These are phyloP conservation scores for Auxenochlorella pyrenoidosa DNA, from an alignment of 139 green algal species.

Conservation along the genomic window DNA sequence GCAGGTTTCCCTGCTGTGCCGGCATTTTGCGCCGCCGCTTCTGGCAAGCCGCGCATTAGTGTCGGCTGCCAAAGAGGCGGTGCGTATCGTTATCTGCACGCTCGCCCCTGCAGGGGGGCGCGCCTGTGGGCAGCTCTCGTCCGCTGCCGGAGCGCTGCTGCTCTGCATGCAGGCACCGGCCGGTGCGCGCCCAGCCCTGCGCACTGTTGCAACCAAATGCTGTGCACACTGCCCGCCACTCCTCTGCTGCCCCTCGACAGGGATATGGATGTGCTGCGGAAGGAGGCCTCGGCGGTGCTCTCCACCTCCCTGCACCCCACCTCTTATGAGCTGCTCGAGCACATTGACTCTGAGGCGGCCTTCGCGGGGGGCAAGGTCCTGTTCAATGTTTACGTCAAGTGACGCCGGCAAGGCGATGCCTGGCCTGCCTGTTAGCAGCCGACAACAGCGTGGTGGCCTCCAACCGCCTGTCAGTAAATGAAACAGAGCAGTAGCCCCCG, in stretches of 20 bases:
- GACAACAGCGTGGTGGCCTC: not conserved
- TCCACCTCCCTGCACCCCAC: not conserved
- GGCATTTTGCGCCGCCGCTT: too few relatives aligned
- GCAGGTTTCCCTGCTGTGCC: too few relatives aligned
- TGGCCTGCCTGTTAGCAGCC: not conserved
- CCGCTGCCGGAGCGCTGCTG: too few relatives aligned
- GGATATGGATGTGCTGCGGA: constrained; percentile 13
- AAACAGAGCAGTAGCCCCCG: too few relatives aligned
- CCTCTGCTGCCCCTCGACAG: not conserved
- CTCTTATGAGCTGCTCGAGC: not conserved
- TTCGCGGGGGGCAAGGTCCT: not conserved
- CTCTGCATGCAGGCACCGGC: not conserved
- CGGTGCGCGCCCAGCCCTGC: not conserved
- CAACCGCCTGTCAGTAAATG: too few relatives aligned
- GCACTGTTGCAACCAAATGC: too few relatives aligned
- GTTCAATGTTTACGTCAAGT: not conserved
- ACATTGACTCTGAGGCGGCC: not conserved
- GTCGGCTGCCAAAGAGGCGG: too few relatives aligned
- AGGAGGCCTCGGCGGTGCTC: not conserved
- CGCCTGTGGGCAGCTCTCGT: too few relatives aligned
- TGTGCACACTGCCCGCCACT: not conserved
- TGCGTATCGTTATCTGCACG: too few relatives aligned
- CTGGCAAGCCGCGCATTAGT: too few relatives aligned
- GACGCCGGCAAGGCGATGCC: not conserved
- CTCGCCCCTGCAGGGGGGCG: too few relatives aligned